Conservation (phyloP, 2,329 filamentous ascomycete species). For the Eurotiales sp. region DNA sequence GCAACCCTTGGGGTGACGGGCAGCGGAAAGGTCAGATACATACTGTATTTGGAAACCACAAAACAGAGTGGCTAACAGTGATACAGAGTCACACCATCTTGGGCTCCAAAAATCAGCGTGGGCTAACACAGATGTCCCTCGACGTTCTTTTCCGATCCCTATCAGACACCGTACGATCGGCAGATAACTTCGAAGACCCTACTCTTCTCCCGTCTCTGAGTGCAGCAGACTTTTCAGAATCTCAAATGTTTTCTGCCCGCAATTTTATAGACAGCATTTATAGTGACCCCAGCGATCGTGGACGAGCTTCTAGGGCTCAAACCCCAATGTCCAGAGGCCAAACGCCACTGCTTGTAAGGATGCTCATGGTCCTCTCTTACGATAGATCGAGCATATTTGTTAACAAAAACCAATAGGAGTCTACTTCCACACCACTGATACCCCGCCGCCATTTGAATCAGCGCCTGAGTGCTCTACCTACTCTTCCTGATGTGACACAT, state of each 20-base stretch:
- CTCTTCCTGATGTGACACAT: constrained; percentile 69
- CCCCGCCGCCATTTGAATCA: constrained; percentile 61
- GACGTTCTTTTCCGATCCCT: constrained; percentile 86
- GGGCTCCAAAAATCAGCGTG: constrained; percentile 79
- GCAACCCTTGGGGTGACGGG: constrained; percentile 93
- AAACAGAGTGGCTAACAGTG: not conserved
- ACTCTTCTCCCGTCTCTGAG: constrained; percentile 69
- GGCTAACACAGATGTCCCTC: constrained; percentile 85
- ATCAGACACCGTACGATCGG: constrained; percentile 65
- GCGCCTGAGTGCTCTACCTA: constrained; percentile 67
- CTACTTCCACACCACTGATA: constrained; percentile 50
- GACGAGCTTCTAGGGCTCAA: constrained; percentile 61
- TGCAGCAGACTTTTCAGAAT: constrained; percentile 75
- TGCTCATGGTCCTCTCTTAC: not conserved
- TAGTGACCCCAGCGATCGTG: constrained; percentile 58
- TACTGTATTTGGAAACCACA: not conserved
- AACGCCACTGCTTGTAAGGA: constrained; percentile 42
- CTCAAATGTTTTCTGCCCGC: constrained; percentile 68
- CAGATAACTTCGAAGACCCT: constrained; percentile 49
- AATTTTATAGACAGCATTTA: constrained; percentile 77
- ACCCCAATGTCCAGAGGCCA: constrained; percentile 59
- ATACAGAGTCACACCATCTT: constrained; percentile 88
- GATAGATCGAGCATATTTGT: not conserved
- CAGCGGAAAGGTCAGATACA: constrained; percentile 74
- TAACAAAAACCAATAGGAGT: constrained; percentile 9